These are phyloP conservation scores for Cercospora sojina DNA, from an alignment of 2,329 filamentous ascomycete species.

Conservation along the genomic window DNA sequence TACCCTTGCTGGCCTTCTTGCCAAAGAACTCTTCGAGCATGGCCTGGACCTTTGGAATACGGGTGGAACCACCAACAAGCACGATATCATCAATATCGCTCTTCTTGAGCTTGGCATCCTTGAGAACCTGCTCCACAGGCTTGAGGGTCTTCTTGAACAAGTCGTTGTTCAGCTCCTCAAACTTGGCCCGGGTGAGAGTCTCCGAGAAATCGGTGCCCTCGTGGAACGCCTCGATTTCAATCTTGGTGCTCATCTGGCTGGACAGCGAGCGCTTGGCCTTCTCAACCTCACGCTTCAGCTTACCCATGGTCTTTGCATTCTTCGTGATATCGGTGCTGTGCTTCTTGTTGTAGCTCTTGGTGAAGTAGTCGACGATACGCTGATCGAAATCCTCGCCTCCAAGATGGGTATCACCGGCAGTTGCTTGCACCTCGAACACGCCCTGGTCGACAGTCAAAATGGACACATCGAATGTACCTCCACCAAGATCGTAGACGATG, in stretches of 20 bases:
- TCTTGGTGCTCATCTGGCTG: constrained; percentile 45
- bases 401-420: constrained; percentile 96
- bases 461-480: constrained; percentile 98
- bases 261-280: constrained; percentile 96
- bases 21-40: constrained; percentile 96
- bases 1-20: constrained; percentile 98
- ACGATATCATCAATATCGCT: constrained; percentile 93
- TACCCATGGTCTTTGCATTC: constrained; percentile 97
- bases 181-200: constrained; percentile 97
- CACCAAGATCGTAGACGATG: constrained; percentile 96
- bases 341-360: constrained; percentile 99
- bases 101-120: constrained; percentile 98
- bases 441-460: constrained; percentile 96
- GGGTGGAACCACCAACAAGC: constrained; percentile 95
- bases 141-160: constrained; percentile 99
- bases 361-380: constrained; percentile 92
- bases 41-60: constrained; percentile 95
- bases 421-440: constrained; percentile 98
- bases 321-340: constrained; percentile 87
- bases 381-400: constrained; percentile 99
- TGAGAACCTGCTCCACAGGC: constrained; percentile 97
- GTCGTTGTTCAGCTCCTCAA: constrained; percentile 98
- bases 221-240: constrained; percentile 94
- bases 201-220: constrained; percentile 97
- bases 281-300: constrained; percentile 98